phyloP scores from a whole-genome alignment of 768 basidiomycete species.

The Hemileccinum rubropunctum region DNA sequence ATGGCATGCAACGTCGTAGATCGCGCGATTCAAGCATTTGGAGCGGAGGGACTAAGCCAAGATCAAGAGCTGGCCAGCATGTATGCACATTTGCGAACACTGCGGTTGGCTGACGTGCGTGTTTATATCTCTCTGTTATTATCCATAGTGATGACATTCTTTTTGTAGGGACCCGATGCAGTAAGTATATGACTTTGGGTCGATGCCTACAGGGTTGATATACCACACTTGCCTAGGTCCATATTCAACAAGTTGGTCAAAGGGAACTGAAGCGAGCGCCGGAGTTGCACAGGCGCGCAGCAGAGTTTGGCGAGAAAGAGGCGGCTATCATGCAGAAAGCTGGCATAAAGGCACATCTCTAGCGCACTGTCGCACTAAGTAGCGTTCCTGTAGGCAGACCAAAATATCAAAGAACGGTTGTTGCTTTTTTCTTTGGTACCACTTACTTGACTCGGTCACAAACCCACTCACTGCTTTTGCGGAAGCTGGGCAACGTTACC shows the following conservation, averaged over 20 bases:
- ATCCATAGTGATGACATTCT: conserved; percentile 5
- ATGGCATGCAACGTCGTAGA: conserved; percentile 90
- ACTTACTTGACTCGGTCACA: no score
- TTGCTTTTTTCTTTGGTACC: no score
- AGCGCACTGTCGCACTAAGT: conserved; percentile 3
- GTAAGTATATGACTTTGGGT: conserved; percentile 37
- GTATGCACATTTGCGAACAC: conserved; percentile 81
- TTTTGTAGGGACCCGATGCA: conserved; percentile 70
- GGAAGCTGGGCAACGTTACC: neutral
- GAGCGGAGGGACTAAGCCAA: conserved; percentile 94
- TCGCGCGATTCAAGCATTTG: conserved; percentile 93
- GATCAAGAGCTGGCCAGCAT: conserved; percentile 78
- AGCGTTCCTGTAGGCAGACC: neutral
- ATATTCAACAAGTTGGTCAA: conserved; percentile 93
- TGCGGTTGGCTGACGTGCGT: conserved; percentile 83
- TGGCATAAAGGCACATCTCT: conserved; percentile 59
- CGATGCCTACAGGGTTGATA: neutral
- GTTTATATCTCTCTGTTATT: neutral
- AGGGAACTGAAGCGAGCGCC: conserved; percentile 81
- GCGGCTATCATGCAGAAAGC: conserved; percentile 55
- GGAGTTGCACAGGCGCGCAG: conserved; percentile 50
- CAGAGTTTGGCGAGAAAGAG: conserved; percentile 60
- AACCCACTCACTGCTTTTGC: no score
- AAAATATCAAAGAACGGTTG: neutral
- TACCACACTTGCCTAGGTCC: conserved; percentile 53